Base-by-base conservation (phyloP, 495 filamentous ascomycete species). In the Tuber indicum region DNA sequence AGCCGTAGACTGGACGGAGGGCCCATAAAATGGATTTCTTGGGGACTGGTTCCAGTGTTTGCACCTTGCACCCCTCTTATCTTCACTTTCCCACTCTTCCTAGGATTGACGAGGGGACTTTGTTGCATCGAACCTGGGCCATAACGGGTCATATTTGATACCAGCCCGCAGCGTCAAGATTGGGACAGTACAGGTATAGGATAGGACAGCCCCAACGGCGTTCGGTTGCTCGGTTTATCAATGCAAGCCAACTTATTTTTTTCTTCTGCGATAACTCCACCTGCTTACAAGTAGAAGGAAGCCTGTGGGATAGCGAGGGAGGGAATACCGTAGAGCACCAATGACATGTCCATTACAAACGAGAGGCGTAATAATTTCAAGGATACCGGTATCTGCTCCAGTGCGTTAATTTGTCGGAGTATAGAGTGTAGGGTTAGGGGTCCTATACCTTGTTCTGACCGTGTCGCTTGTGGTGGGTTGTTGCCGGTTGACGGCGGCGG, bases 81-180 rank as follows among this genome's bases (percentile, higher is more conserved):
- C 58, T 66, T 66, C 26, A 36, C 26, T 19, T 66, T 66, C 58
- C 58, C 58, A 66, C 58, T 66, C 26, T 36, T 66, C 58, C 14
- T 66, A 1, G 58, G 26, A 17, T 36, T 36, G 26, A 6, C 58
- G 17, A 66, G 26, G 58, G 58, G 26, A 66, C 12, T 66, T 14
- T 36, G 58, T 66, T 62, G 52, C 52, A 17, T 66, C 4, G 26
- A 12, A 26, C 26, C 16, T 66, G 58, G 58, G 58, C 26, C 52
- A 36, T 32, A 66, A 66, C 26, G 58, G 26, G 58, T 66, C 58
- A 66, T 66, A 66, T 66, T 66, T 66, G 58, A 66, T 66, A 66
- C 58, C 58, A 36, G 58, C 58, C 58, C 36, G 58, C 58, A 66
- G 58, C 58, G 58, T 32, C 26, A 26, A 10, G 8, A 26, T 66